These are phyloP conservation scores for Hemisphaericaspora nanyangensis DNA, from an alignment of 805 yeast genomes.

Conservation along the genomic window DNA sequence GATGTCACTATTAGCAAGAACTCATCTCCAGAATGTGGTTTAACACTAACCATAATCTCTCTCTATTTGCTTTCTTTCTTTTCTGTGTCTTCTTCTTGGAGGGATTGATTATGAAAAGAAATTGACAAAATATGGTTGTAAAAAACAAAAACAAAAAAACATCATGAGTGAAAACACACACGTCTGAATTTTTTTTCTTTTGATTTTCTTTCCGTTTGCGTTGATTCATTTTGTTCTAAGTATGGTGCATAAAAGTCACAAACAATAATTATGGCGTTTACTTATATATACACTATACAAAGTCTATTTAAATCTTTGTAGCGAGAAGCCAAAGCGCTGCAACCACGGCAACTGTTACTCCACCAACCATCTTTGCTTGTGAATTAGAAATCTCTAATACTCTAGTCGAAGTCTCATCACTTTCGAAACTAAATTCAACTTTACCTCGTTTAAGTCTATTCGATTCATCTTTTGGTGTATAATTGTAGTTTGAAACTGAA, in stretches of 20 bases:
- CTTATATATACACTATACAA: not conserved
- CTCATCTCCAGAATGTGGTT: slow-evolving; percentile 16
- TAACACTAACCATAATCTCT: too few species aligned
- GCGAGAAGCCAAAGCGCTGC: slow-evolving; percentile 21
- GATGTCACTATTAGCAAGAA: slow-evolving; percentile 17
- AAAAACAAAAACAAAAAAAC: too few species aligned
- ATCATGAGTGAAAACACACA: too few species aligned
- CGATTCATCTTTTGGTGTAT: not conserved
- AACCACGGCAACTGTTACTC: slow-evolving; percentile 13
- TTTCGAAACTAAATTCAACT: slow-evolving; percentile 7
- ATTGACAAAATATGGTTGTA: too few species aligned
- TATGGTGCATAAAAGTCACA: too few species aligned
- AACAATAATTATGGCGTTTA: too few species aligned
- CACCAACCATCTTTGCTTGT: slow-evolving; percentile 13
- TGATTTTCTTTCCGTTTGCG: too few species aligned
- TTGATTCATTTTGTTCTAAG: too few species aligned
- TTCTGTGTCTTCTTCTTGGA: too few species aligned
- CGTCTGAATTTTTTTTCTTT: too few species aligned
- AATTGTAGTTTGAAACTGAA: not conserved
- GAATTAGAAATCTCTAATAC: slow-evolving; percentile 1
- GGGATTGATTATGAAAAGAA: too few species aligned
- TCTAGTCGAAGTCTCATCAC: slow-evolving; percentile 6
- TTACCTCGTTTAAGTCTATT: not conserved
- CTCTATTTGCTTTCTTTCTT: too few species aligned
- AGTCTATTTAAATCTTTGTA: slow-evolving; percentile 5